Base-by-base conservation (phyloP, 108 stramenopile species). In the Nannochloropsis gaditana region DNA sequence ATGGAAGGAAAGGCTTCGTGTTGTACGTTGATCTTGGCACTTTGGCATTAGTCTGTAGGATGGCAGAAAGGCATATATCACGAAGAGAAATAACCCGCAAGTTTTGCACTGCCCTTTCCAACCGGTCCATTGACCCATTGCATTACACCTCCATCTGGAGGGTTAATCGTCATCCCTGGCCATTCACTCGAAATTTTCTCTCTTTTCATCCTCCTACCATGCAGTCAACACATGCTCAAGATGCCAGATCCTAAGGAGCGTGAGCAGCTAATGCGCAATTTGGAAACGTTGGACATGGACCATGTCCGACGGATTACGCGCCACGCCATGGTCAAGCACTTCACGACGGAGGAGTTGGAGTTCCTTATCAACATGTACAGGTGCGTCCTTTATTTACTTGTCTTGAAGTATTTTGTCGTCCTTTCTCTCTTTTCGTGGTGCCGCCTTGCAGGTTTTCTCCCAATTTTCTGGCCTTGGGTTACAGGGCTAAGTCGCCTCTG, bases 331-430 rank as follows among this genome's bases (percentile, higher is more conserved):
- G 59, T 73, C 19, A 73, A 73, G 59, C 59, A 73, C 6, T 73
- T 73, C 6, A 73, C 59, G 2, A n/a, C n/a, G 19, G 59, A 73
- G 15, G 59, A 73, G 59, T n/a, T 73, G 19, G 59, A 73, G 59
- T 73, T n/a, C n/a, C 59, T 73, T n/a, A 73, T 73, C 59, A 73
- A 73, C n/a, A 73, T 73, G 59, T 73, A 73, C n/a, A 73, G 59
- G 59, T 73, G n/a, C 4, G 59, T 8, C 59, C 59, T n/a, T 73
- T 73, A 10, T 50, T 15, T 50, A 10, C 47, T 50, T 50, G 19
- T 73, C 59, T 73, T 73, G 15, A 31, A 31, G 31, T 31, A 0
- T 31, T 31, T 31, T 31, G 31, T 31, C 31, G 31, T 31, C 31
- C 31, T 31, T 31, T 31, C 31, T 31, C 31, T 31, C 31, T 31